Evolutionary conservation across 768 basidiomycete species (phyloP).

Genomic region (Cystofilobasidium capitatum): DNA sequence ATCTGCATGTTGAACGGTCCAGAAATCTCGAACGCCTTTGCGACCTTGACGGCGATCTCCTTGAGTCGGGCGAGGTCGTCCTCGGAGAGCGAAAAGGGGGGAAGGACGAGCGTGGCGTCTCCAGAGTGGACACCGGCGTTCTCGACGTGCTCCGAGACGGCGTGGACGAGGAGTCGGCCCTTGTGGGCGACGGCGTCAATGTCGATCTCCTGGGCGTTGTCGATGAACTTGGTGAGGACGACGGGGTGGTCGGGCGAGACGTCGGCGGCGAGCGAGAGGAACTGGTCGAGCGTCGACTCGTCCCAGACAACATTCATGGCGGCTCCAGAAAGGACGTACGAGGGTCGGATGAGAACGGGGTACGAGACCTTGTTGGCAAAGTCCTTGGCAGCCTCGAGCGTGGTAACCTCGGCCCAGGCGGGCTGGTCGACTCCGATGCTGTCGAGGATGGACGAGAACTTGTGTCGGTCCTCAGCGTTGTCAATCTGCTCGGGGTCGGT

Average conservation of each 20-base stretch:
- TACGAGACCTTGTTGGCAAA: constrained; percentile 87
- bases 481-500: constrained; percentile 94
- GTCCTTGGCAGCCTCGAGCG: constrained; percentile 76
- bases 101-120: constrained; percentile 93
- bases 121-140: constrained; percentile 98
- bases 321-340: constrained; percentile 95
- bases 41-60: constrained; percentile 88
- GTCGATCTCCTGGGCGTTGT: constrained; percentile 94
- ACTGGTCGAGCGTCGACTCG: constrained; percentile 77
- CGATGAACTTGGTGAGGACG: constrained; percentile 98
- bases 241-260: constrained; percentile 96
- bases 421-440: constrained; percentile 93
- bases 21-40: constrained; percentile 85
- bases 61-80: constrained; percentile 79
- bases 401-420: constrained; percentile 85
- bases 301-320: constrained; percentile 99
- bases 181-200: constrained; percentile 93
- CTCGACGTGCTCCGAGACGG: constrained; percentile 96
- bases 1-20: constrained; percentile 99
- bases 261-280: constrained; percentile 88
- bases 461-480: constrained; percentile 95
- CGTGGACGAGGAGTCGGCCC: constrained; percentile 84
- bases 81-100: constrained; percentile 70
- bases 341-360: constrained; percentile 94
- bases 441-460: constrained; percentile 95